Evolutionary conservation across 2,329 filamentous ascomycete genomes (phyloP), one percentile per base, ranked within the genome.

Genomic region (Camptophora hylomeconis): DNA sequence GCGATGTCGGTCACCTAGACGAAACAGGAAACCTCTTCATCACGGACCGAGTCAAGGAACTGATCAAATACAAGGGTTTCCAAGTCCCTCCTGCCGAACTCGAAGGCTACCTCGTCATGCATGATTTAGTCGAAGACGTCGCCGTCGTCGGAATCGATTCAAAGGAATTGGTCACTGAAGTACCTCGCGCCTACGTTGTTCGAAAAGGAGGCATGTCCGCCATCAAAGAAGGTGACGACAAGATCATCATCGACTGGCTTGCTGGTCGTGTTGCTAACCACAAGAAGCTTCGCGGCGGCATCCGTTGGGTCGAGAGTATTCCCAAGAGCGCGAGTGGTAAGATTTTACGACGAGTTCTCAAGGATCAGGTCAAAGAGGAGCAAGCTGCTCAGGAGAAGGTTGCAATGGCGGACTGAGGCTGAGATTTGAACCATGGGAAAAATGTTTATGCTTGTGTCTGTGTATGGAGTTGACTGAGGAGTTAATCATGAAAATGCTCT

Each of bases 1-100:
- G 86, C 3, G 86, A 94, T 46, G 73, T 93, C 15, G 81, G 82
- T 3, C 74, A 82, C 40, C 69, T 80, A 43, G 81, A 92, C 46
- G 27, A 35, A 6, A 25, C 37, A 3, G 81, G 80, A n/a, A 80
- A 92, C 48, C 79, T 92, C 45, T 93, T 75, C 59, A 87, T 93
- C 49, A 92, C 86, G 1, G 86, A 94, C 49, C 27, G 23, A 14
- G 63, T 82, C 17, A 83, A 82, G 59, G 63, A 63, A 33, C 44
- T 63, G 6, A 63, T 64, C 42, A 64, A 64, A 38, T 62, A 62
- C 30, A 63, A 63, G 38, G 62, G 61, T 2, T 45, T 62, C 23
- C 61, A 65, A 42, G 60, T 66, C 10, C 56, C 62, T 7, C 63
- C 63, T 2, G 60, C 60, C 0, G 63, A 66, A 32, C 45, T 67